phyloP scores from a whole-genome alignment of 495 filamentous ascomycete genomes.

The Aspergillus diversus region DNA sequence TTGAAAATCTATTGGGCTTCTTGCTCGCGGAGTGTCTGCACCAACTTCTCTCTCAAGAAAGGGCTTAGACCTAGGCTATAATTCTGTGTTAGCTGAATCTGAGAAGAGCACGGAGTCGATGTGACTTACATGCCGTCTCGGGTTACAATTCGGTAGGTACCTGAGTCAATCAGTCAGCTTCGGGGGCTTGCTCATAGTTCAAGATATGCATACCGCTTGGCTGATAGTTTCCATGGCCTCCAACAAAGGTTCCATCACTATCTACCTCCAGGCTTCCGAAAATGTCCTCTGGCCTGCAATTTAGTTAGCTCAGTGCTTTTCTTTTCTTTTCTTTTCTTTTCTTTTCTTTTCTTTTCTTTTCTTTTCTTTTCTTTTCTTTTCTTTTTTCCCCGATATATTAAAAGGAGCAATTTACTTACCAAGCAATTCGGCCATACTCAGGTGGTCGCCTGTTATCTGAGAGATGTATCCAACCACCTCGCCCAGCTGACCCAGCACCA shows the following conservation, averaged over 20 bases:
- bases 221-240: conserved; percentile 60
- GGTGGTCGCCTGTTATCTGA: conserved; percentile 81
- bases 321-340: too few relatives aligned
- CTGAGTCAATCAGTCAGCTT: conserved; percentile 31
- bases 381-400: too few relatives aligned
- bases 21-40: conserved; percentile 49
- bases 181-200: background rate
- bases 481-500: conserved; percentile 77
- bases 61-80: conserved; percentile 57
- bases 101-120: background rate
- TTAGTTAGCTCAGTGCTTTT: background rate
- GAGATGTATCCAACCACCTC: conserved; percentile 89
- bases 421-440: conserved; percentile 88
- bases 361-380: too few relatives aligned
- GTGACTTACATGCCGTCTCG: conserved; percentile 62
- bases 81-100: conserved; percentile 23
- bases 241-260: conserved; percentile 71
- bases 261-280: conserved; percentile 91
- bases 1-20: conserved; percentile 23
- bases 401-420: conserved; percentile 36
- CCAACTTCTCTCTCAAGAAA: conserved; percentile 60
- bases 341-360: too few relatives aligned
- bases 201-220: conserved; percentile 49
- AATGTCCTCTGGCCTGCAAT: conserved; percentile 76
- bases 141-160: conserved; percentile 60